phyloP scores from a whole-genome alignment of 495 filamentous ascomycete species.

The Cudoniella acicularis region DNA sequence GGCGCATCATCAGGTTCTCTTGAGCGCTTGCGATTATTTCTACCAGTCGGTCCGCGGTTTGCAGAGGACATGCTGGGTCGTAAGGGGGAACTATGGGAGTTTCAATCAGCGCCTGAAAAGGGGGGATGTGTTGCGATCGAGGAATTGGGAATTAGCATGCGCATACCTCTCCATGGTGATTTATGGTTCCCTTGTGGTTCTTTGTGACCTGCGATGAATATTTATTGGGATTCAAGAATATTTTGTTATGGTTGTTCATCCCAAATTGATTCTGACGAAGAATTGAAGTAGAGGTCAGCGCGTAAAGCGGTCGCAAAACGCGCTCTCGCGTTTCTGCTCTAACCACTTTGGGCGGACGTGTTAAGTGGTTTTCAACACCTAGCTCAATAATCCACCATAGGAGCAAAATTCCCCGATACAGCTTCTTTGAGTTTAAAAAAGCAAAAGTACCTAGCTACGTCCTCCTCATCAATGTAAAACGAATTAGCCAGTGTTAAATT shows the following conservation, averaged over 20 bases:
- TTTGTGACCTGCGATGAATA: neutral
- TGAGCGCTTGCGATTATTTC: slow-evolving; percentile 70
- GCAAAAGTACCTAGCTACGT: too few relatives aligned
- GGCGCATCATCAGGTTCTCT: slow-evolving; percentile 74
- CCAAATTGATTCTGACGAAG: neutral
- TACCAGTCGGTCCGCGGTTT: slow-evolving; percentile 64
- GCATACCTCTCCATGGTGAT: slow-evolving; percentile 25
- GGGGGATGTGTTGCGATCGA: slow-evolving; percentile 3
- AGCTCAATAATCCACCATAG: too few relatives aligned
- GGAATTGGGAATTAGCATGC: too few relatives aligned
- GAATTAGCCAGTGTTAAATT: too few relatives aligned
- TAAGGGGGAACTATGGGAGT: slow-evolving; percentile 64
- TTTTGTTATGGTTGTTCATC: neutral
- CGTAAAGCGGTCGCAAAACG: neutral
- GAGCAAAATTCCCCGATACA: too few relatives aligned
- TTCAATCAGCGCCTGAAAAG: slow-evolving; percentile 8
- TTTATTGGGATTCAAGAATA: neutral
- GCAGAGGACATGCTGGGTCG: slow-evolving; percentile 80
- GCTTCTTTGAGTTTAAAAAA: too few relatives aligned
- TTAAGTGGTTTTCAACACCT: neutral
- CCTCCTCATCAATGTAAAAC: too few relatives aligned
- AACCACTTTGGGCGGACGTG: neutral
- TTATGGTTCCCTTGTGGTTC: too few relatives aligned
- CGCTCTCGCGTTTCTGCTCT: neutral
- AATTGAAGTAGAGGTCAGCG: neutral